Conservation (phyloP, 305 asterid genomes). For the Fraxinus floribunda region DNA sequence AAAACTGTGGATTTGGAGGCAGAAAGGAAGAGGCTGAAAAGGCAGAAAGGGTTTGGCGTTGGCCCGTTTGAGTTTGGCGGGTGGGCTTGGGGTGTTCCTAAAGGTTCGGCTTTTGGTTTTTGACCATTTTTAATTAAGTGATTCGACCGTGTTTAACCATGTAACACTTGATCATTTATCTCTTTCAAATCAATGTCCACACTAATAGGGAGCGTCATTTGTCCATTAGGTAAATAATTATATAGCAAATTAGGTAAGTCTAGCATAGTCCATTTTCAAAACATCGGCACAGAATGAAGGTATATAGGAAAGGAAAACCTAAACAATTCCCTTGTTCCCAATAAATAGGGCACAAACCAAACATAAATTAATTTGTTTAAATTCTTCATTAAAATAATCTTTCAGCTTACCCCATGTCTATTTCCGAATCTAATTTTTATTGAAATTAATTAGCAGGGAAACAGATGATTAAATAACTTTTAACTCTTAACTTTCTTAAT, state of each 20-base stretch:
- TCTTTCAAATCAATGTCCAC: not conserved
- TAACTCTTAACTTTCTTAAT: not conserved
- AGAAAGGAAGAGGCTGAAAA: slow-evolving; percentile 32
- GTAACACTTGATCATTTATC: not conserved
- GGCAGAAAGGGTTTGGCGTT: slow-evolving; percentile 31
- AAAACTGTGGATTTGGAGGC: slow-evolving; percentile 19
- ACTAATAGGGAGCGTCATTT: too few relatives aligned
- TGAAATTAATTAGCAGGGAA: not conserved
- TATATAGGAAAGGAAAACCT: not conserved
- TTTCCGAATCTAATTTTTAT: not conserved
- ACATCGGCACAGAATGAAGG: not conserved
- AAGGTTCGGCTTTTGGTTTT: not conserved
- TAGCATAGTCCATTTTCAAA: too few relatives aligned
- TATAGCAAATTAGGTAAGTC: too few relatives aligned
- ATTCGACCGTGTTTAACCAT: not conserved
- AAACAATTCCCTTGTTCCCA: not conserved
- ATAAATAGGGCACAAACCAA: not conserved
- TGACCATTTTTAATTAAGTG: not conserved
- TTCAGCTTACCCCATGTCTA: too few relatives aligned
- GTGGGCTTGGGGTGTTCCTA: not conserved
- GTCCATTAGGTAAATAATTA: too few relatives aligned
- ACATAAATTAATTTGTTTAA: not conserved
- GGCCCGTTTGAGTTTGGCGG: slow-evolving; percentile 5
- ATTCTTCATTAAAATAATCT: not conserved
- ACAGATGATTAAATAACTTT: not conserved